Base-by-base conservation (phyloP, 1,139 yeast species). In the Candida pseudoviswanathii region DNA sequence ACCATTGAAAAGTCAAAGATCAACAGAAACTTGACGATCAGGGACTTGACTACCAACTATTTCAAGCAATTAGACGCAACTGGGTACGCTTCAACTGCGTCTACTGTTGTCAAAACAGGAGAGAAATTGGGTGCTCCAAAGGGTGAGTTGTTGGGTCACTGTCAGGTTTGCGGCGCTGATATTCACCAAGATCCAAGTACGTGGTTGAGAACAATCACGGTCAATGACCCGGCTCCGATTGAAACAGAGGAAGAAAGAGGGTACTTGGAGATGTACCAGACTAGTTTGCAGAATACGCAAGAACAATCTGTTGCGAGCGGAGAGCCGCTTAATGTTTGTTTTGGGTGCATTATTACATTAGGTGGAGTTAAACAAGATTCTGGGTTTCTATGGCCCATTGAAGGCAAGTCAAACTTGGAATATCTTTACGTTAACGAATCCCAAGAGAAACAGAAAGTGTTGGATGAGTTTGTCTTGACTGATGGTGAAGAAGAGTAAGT, bases 71-170 rank as follows among this genome's bases (percentile, higher is more conserved):
- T 92, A 33, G 97, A 91, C 60, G 77, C 70, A 6, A 73, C 81
- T 7, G 96, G 88, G 5, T 92, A 91, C 61, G 90, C 97, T 0
- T 90, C 96, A 46, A 90, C 95, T 3, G 94, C 95, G 2, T 87
- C 97, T 0, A 92, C 99, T 0, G 98, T 94, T 21, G 92, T 91
- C 9, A 85, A 89, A 55, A 92, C 96, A 0, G 96, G 96, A 8
- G 85, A 85, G 46, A 92, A 94, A 64, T 70, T 94, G 45, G 82
- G 82, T 1, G 78, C 78, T 7, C 90, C 89, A 0, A 58, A 56
- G 22, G 56, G 51, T 4, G 51, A 54, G 2, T 27, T 50, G 2
- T 59, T 53, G 4, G 48, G 51, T 21, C 51, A 57, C 5, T 88
- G 95, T 65, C 67, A 68, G 37, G 60, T 84, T 0, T 86, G 92